Evolutionary conservation across 345 rosid genomes (phyloP).

Genomic region (Gossypium sturtianum): DNA sequence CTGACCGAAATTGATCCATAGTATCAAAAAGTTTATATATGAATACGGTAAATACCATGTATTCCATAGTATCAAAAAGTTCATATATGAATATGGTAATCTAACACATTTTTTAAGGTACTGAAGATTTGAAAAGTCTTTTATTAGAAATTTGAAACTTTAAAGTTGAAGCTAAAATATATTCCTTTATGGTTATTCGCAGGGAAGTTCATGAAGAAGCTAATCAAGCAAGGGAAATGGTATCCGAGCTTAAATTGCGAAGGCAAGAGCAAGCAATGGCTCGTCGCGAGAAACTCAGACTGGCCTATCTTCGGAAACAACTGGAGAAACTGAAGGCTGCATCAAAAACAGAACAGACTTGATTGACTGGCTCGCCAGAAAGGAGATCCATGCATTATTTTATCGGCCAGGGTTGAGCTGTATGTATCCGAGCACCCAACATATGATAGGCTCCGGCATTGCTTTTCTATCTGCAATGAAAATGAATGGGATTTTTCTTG

Average conservation of each 20-base stretch:
- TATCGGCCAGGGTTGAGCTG: not conserved
- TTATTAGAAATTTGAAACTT: not conserved
- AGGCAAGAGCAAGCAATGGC: constrained; percentile 73
- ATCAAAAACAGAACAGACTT: constrained; percentile 19
- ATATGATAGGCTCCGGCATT: not conserved
- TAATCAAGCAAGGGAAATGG: constrained; percentile 77
- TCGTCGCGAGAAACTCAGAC: constrained; percentile 77
- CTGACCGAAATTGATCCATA: no score
- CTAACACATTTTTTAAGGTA: not conserved
- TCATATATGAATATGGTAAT: not conserved
- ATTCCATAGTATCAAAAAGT: not conserved
- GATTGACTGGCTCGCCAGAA: not conserved
- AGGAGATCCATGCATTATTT: not conserved
- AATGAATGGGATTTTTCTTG: no score
- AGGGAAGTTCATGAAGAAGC: constrained; percentile 96
- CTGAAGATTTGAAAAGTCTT: not conserved
- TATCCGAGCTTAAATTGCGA: constrained; percentile 53
- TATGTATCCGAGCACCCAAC: not conserved
- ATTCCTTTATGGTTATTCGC: constrained; percentile 3
- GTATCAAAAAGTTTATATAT: no score
- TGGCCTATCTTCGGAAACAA: constrained; percentile 77
- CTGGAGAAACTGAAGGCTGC: constrained; percentile 78
- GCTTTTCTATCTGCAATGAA: not conserved
- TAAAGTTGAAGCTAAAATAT: not conserved
- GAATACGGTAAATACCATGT: not conserved